These are phyloP conservation scores for Cenchrus purpureus DNA, from an alignment of 176 grass and related monocot genomes.

Conservation along the genomic window DNA sequence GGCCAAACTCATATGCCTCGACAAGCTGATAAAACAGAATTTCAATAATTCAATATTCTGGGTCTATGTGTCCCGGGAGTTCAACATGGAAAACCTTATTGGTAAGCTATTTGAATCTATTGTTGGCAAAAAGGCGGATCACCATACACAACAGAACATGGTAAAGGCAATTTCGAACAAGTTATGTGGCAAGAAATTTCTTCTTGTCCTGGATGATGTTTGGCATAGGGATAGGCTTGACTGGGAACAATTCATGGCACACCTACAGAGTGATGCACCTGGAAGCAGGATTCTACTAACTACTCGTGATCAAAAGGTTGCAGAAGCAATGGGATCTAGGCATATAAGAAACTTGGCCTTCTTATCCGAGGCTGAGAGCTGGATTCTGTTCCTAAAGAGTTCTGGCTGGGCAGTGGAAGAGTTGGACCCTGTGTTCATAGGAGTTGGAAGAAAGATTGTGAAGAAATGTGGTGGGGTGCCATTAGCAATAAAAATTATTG, in stretches of 20 bases:
- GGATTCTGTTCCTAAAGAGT: conserved; percentile 5
- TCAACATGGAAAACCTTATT: conserved; percentile 3
- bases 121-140: background rate
- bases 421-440: too few species aligned
- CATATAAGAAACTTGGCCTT: background rate
- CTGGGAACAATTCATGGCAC: conserved; percentile 13
- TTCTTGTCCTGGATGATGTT: conserved; percentile 34
- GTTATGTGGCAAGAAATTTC: background rate
- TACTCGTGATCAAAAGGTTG: conserved; percentile 14
- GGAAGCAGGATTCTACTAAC: conserved; percentile 38
- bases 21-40: background rate
- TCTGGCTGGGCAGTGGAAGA: background rate
- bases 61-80: conserved; percentile 33
- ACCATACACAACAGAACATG: background rate
- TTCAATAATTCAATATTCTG: conserved; percentile 7
- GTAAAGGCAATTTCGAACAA: background rate
- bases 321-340: background rate
- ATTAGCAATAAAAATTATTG: conserved; percentile 17
- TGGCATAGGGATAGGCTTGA: background rate
- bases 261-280: background rate
- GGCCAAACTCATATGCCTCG: background rate
- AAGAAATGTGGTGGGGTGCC: conserved; percentile 39
- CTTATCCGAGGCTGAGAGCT: conserved; percentile 6
- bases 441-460: conserved; percentile 24
- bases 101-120: background rate